Percentiles rank a stretch among this genome's conserved stretches.
phyloP scores from a whole-genome alignment of 441 rosid species.

The Heliophila coronopifolia region DNA sequence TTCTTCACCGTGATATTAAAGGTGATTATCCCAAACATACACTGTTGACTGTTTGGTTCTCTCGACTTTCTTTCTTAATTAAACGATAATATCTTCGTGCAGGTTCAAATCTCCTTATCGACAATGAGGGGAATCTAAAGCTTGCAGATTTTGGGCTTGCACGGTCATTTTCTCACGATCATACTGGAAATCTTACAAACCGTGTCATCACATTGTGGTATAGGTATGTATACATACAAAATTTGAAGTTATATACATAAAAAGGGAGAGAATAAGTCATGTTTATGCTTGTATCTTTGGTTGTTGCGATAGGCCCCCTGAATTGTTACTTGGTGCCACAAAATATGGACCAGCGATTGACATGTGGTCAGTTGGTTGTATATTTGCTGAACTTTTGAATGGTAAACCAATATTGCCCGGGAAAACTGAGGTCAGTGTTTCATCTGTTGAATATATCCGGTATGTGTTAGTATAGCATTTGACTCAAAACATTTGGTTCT shows the following conservation, averaged over 20 bases:
- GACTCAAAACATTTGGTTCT: conserved; percentile 11
- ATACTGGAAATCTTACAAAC: conserved; percentile 68
- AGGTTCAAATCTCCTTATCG: conserved; percentile 92
- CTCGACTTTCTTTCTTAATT: neutral
- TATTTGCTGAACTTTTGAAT: conserved; percentile 84
- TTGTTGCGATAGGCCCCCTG: conserved; percentile 70
- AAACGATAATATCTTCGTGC: neutral
- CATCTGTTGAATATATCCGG: neutral
- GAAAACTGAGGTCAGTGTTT: conserved; percentile 62
- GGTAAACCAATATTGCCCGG: conserved; percentile 93
- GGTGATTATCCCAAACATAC: conserved; percentile 31
- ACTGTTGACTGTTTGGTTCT: neutral
- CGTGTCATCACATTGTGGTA: conserved; percentile 95
- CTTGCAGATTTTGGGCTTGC: conserved; percentile 99
- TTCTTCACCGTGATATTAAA: conserved; percentile 94
- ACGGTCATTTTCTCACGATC: conserved; percentile 66
- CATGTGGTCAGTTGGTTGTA: conserved; percentile 98
- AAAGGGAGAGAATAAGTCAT: neutral
- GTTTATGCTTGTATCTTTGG: neutral
- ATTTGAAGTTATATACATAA: neutral
- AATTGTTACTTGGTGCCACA: conserved; percentile 90
- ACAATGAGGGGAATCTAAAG: conserved; percentile 90
- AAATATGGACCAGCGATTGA: conserved; percentile 98
- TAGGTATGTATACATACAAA: conserved; percentile 42
- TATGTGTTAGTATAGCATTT: neutral